Conservation (phyloP, 768 basidiomycete species). For the Suillus americanus region DNA sequence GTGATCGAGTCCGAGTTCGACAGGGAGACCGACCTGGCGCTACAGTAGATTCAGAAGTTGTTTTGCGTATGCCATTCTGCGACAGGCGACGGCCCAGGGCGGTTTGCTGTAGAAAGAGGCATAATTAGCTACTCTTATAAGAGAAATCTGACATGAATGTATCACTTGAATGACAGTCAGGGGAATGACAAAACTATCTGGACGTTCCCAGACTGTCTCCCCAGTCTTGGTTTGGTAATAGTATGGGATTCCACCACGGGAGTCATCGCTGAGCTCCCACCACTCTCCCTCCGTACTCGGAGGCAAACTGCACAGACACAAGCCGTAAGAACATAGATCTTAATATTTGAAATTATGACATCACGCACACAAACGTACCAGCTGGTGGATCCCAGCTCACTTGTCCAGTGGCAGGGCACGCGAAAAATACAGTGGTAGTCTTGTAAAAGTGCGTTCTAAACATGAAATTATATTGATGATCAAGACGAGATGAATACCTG, state of each 20-base stretch:
- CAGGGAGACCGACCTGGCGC: not conserved
- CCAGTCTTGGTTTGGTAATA: slow-evolving; percentile 94
- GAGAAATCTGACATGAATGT: not conserved
- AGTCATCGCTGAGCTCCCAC: slow-evolving; percentile 92
- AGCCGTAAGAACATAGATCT: slow-evolving; percentile 15
- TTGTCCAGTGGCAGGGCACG: slow-evolving; percentile 89
- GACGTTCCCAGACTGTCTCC: slow-evolving; percentile 92
- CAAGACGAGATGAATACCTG: slow-evolving; percentile 49
- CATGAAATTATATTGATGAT: slow-evolving; percentile 12
- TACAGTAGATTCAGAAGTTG: slow-evolving; percentile 1
- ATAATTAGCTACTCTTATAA: not conserved
- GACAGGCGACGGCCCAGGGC: slow-evolving; percentile 72
- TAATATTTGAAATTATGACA: slow-evolving; percentile 17
- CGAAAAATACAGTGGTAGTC: slow-evolving; percentile 77
- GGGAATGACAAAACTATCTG: slow-evolving; percentile 87
- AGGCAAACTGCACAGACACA: slow-evolving; percentile 56
- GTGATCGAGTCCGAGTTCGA: slow-evolving; percentile 31
- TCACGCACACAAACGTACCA: slow-evolving; percentile 80
- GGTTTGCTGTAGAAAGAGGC: slow-evolving; percentile 50
- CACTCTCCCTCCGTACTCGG: slow-evolving; percentile 86
- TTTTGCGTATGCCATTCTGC: slow-evolving; percentile 41
- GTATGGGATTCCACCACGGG: slow-evolving; percentile 81
- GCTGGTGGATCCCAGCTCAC: slow-evolving; percentile 93
- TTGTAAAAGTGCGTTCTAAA: slow-evolving; percentile 20
- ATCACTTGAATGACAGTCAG: slow-evolving; percentile 82